Evolutionary conservation across 441 rosid genomes (phyloP).

Genomic region (Jatropha multifida): DNA sequence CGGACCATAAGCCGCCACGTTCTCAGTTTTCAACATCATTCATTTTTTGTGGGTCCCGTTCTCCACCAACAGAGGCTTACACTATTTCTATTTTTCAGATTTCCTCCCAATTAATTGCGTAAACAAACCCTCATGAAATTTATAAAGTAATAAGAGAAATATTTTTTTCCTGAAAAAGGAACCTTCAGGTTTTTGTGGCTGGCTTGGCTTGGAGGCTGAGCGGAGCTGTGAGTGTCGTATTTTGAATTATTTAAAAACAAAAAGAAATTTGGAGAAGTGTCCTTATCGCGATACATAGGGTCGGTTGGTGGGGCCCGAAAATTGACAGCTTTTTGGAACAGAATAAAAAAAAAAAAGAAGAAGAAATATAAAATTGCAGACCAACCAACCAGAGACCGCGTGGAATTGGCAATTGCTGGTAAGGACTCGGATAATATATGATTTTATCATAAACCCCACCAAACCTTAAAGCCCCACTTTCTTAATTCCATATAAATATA

Average conservation of each 20-base stretch:
- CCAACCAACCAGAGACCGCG: slow-evolving; percentile 62
- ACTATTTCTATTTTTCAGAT: neutral
- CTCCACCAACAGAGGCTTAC: slow-evolving; percentile 36
- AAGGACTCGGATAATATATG: slow-evolving; percentile 23
- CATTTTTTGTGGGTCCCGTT: slow-evolving; percentile 42
- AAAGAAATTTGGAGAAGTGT: slow-evolving; percentile 44
- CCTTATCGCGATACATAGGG: slow-evolving; percentile 34
- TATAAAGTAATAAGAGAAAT: neutral
- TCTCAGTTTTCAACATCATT: slow-evolving; percentile 35
- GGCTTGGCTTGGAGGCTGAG: slow-evolving; percentile 16
- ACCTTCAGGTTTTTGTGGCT: neutral
- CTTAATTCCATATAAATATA: neutral
- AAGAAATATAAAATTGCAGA: slow-evolving; percentile 21
- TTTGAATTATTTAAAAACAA: neutral
- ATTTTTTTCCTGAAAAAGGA: neutral
- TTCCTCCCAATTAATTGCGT: neutral
- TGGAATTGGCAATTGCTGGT: slow-evolving; percentile 45
- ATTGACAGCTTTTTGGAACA: slow-evolving; percentile 20
- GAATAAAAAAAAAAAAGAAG: neutral
- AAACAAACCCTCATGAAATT: neutral
- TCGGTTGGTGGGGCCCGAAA: slow-evolving; percentile 40
- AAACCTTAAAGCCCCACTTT: slow-evolving; percentile 23
- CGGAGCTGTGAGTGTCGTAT: neutral
- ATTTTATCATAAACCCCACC: slow-evolving; percentile 22
- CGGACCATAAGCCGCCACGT: slow-evolving; percentile 74